A percentile compares a stretch with the other conserved stretches of the same genome.
Evolutionary conservation across 2,329 filamentous ascomycete genomes (phyloP).

Genomic region (Coniella lustricola): DNA sequence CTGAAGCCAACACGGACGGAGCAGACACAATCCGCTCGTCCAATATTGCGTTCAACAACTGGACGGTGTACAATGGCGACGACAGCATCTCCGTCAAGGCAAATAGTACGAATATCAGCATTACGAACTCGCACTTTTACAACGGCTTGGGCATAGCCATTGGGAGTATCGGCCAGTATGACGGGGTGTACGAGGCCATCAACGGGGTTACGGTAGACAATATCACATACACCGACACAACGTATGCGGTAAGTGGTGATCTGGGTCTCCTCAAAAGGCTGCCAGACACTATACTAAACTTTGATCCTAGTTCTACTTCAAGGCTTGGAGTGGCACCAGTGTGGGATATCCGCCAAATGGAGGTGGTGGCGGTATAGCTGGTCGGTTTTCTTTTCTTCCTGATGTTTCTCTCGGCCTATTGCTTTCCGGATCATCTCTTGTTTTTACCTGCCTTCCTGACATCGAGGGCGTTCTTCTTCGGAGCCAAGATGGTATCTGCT

Average conservation of each 20-base stretch:
- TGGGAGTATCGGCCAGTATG: conserved; percentile 42
- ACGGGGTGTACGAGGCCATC: conserved; percentile 34
- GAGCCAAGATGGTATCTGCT: no score
- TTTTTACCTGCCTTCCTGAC: neutral
- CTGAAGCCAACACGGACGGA: conserved; percentile 26
- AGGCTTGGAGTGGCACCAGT: conserved; percentile 41
- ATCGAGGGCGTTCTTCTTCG: neutral
- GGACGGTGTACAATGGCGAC: conserved; percentile 23
- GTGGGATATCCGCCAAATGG: conserved; percentile 40
- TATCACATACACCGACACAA: conserved; percentile 30
- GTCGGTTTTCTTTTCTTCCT: no score
- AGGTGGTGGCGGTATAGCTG: conserved; percentile 40
- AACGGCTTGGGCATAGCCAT: conserved; percentile 37
- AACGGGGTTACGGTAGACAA: conserved; percentile 34
- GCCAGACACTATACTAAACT: neutral
- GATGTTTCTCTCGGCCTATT: neutral
- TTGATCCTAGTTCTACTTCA: conserved; percentile 29
- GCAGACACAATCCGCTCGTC: conserved; percentile 23
- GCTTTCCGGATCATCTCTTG: neutral
- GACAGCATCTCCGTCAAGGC: conserved; percentile 19
- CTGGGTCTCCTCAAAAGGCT: neutral
- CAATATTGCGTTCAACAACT: conserved; percentile 22
- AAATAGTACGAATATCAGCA: conserved; percentile 21
- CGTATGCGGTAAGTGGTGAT: conserved; percentile 25
- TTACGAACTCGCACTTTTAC: conserved; percentile 34